phyloP scores from a whole-genome alignment of 2,329 filamentous ascomycete species.

The Huntiella moniliformis region DNA sequence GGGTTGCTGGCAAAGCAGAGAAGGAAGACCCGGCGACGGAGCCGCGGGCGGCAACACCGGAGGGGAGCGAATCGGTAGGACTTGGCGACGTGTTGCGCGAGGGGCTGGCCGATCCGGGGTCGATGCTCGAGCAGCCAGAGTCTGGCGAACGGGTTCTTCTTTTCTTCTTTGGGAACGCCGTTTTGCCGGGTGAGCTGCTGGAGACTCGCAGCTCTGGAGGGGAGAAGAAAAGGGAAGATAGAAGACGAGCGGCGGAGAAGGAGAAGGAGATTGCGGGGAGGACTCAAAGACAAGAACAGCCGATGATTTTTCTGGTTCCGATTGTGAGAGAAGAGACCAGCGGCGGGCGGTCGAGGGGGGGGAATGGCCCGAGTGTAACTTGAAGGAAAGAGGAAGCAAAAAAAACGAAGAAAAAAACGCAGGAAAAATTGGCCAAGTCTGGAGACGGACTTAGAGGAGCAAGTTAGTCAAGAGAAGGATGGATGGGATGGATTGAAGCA shows the following conservation, averaged over 20 bases:
- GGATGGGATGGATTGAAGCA: neutral
- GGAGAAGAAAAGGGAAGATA: slow-evolving; percentile 10
- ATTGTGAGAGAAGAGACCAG: neutral
- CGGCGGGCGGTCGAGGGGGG: neutral
- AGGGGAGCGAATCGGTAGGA: slow-evolving; percentile 21
- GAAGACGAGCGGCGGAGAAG: slow-evolving; percentile 7
- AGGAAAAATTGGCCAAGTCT: neutral
- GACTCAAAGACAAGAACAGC: no score
- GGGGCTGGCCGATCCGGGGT: slow-evolving; percentile 20
- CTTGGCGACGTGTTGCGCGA: slow-evolving; percentile 20
- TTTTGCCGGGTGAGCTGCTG: slow-evolving; percentile 49
- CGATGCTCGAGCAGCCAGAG: slow-evolving; percentile 15
- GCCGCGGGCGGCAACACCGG: slow-evolving; percentile 7
- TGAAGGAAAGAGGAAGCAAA: neutral
- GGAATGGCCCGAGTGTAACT: neutral
- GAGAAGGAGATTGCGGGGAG: neutral
- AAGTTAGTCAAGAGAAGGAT: neutral
- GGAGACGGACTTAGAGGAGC: neutral
- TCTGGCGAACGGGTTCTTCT: slow-evolving; percentile 34
- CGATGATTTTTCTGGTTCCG: neutral
- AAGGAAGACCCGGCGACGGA: neutral
- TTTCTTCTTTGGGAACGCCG: slow-evolving; percentile 58
- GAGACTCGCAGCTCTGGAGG: slow-evolving; percentile 31
- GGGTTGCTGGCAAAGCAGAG: neutral
- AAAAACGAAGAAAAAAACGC: neutral